Evolutionary conservation across 352 stramenopile genomes (phyloP), one percentile per base, ranked within the genome.

Genomic region (Discostella stelligera): DNA sequence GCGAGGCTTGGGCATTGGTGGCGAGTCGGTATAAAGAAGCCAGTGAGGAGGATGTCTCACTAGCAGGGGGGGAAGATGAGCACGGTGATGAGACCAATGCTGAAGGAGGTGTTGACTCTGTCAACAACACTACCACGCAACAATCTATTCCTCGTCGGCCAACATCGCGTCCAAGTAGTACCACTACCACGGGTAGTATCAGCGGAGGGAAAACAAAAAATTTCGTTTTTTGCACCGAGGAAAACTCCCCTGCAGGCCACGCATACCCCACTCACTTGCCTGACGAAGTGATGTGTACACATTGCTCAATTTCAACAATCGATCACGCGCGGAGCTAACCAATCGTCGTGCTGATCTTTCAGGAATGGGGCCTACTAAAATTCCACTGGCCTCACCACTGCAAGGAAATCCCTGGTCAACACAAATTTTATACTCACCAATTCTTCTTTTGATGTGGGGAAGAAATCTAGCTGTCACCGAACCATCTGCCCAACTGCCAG

Each of bases 171-270:
- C n/a, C n/a, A n/a, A n/a, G n/a, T n/a, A n/a, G n/a, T n/a, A n/a
- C n/a, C n/a, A n/a, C n/a, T n/a, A n/a, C n/a, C n/a, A n/a, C n/a
- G n/a, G n/a, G n/a, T n/a, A n/a, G n/a, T n/a, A n/a, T n/a, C n/a
- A n/a, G n/a, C n/a, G n/a, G n/a, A n/a, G n/a, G n/a, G n/a, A n/a
- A n/a, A n/a, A n/a, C n/a, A n/a, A n/a, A n/a, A n/a, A n/a, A n/a
- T 41, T 41, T 9, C 18, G 18, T 46, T 82, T 65, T n/a, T 77
- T 82, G 6, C 75, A 23, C 4, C 61, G 11, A 3, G 60, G 74
- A 49, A 82, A 82, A 27, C 14, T 13, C 1, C 27, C 54, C 25
- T 82, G 67, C 7, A 82, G 32, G 67, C 67, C 14, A 59, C 21
- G 14, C 53, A 32, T 32, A 2, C 27, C 27, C 27, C 27, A 32